Evolutionary conservation across 2,329 filamentous ascomycete genomes (phyloP).

Genomic region (Colletotrichum sp.): DNA sequence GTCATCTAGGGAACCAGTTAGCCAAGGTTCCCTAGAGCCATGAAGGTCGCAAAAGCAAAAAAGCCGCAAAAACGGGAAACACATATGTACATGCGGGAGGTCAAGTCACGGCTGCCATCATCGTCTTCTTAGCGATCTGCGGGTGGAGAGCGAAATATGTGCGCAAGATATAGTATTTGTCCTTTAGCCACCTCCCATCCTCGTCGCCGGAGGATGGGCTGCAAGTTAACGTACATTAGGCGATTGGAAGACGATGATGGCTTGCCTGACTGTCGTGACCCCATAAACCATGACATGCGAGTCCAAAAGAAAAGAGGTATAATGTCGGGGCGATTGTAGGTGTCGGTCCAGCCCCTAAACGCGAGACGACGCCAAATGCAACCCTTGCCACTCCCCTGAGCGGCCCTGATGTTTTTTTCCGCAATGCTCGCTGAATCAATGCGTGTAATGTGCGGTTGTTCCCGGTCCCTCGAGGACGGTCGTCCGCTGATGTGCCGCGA

Average conservation of each 20-base stretch:
- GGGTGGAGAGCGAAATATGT: constrained; percentile 25
- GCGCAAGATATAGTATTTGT: constrained; percentile 56
- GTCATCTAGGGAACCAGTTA: constrained; percentile 63
- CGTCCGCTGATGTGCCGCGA: constrained; percentile 16
- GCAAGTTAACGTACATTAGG: constrained; percentile 71
- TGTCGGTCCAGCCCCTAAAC: constrained; percentile 24
- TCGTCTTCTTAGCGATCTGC: constrained; percentile 58
- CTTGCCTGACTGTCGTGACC: constrained; percentile 62
- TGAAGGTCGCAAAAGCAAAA: constrained; percentile 16
- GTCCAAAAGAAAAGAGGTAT: constrained; percentile 19
- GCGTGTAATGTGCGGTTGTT: constrained; percentile 18
- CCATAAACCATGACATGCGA: constrained; percentile 38
- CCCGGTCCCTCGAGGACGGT: constrained; percentile 5
- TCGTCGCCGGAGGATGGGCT: constrained; percentile 31
- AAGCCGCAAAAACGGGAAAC: constrained; percentile 4
- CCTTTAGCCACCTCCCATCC: constrained; percentile 38
- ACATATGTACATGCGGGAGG: constrained; percentile 47
- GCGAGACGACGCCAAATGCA: constrained; percentile 23
- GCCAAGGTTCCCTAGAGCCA: constrained; percentile 31
- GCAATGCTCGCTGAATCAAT: constrained; percentile 51
- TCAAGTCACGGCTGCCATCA: constrained; percentile 65
- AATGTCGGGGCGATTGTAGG: constrained; percentile 25
- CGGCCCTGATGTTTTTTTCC: constrained; percentile 19
- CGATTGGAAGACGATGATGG: constrained; percentile 73
- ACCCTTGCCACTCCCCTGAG: constrained; percentile 34